Conservation (phyloP, 78 protist species). For the Reticulomyxa filosa region DNA sequence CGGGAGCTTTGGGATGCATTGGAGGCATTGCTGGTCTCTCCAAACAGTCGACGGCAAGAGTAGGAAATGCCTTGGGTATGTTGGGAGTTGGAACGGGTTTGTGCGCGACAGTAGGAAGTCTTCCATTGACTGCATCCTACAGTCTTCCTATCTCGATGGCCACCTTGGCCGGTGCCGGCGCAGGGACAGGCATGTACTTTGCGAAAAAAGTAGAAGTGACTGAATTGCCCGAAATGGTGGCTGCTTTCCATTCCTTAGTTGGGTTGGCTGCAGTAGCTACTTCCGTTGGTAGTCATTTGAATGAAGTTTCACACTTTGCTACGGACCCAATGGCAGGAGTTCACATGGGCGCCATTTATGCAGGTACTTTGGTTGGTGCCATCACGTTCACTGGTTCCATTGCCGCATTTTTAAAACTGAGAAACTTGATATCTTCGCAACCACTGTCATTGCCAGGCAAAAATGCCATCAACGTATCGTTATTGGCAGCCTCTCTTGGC, state of each 20-base stretch:
- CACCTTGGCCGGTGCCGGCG: background rate
- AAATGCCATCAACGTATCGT: slow-evolving; percentile 22
- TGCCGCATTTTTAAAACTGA: slow-evolving; percentile 75
- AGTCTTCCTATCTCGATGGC: background rate
- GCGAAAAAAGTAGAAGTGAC: slow-evolving; percentile 19
- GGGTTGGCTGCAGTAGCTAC: slow-evolving; percentile 41
- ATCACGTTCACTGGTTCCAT: slow-evolving; percentile 57
- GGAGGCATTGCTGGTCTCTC: slow-evolving; percentile 10
- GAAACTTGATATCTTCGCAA: slow-evolving; percentile 32
- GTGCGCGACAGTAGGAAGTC: background rate
- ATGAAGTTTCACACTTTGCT: background rate
- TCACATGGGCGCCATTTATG: slow-evolving; percentile 1
- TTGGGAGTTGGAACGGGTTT: slow-evolving; percentile 11
- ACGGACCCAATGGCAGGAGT: background rate
- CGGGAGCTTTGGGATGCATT: slow-evolving; percentile 6
- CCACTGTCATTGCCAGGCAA: slow-evolving; percentile 37
- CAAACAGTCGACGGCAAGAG: slow-evolving; percentile 10
- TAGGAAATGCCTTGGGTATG: slow-evolving; percentile 9
- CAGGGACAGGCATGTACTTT: background rate
- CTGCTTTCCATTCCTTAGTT: slow-evolving; percentile 37
- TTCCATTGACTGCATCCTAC: background rate
- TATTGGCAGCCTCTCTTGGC: slow-evolving; percentile 19
- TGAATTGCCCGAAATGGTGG: slow-evolving; percentile 26
- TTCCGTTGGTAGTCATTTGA: slow-evolving; percentile 9
- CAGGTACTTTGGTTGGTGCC: slow-evolving; percentile 19